These are phyloP conservation scores for Picea abies DNA, from an alignment of 83 land plant genomes.

Conservation along the genomic window DNA sequence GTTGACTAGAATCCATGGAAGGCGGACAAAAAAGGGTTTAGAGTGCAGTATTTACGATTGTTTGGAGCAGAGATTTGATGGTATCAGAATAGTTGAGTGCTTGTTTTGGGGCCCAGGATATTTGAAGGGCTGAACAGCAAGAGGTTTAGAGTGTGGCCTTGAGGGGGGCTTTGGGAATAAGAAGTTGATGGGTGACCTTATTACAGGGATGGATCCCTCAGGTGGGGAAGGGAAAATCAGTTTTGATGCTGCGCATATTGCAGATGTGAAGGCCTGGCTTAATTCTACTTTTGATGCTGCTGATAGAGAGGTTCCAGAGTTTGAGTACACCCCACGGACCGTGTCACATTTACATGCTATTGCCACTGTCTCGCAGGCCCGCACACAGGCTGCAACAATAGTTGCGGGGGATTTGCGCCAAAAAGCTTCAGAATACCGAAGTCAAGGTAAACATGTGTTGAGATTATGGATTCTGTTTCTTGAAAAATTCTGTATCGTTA, in stretches of 20 bases:
- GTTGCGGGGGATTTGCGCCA: conserved; percentile 89
- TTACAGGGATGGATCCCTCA: too few relatives aligned
- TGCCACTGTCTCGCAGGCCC: conserved; percentile 73
- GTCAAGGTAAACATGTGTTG: conserved; percentile 56
- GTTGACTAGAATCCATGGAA: too few relatives aligned
- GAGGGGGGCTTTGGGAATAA: too few relatives aligned
- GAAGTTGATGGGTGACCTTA: too few relatives aligned
- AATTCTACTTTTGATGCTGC: conserved; percentile 71
- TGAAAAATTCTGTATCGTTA: neutral
- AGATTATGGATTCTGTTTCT: conserved; percentile 1
- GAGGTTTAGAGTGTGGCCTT: too few relatives aligned
- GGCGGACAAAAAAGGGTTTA: too few relatives aligned
- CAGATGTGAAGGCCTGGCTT: conserved; percentile 90
- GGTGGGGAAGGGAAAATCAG: conserved; percentile 12
- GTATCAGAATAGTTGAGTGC: too few relatives aligned
- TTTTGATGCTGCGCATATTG: conserved; percentile 59
- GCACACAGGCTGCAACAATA: conserved; percentile 77
- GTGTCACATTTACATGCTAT: conserved; percentile 80
- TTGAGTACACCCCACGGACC: conserved; percentile 80
- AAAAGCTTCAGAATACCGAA: conserved; percentile 83
- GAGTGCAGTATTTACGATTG: too few relatives aligned
- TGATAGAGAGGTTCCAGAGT: conserved; percentile 86
- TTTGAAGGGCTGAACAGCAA: too few relatives aligned
- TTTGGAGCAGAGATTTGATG: too few relatives aligned
- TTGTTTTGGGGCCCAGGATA: too few relatives aligned